phyloP scores from a whole-genome alignment of 139 green algal genomes.

The Coccomyxa sp. region DNA sequence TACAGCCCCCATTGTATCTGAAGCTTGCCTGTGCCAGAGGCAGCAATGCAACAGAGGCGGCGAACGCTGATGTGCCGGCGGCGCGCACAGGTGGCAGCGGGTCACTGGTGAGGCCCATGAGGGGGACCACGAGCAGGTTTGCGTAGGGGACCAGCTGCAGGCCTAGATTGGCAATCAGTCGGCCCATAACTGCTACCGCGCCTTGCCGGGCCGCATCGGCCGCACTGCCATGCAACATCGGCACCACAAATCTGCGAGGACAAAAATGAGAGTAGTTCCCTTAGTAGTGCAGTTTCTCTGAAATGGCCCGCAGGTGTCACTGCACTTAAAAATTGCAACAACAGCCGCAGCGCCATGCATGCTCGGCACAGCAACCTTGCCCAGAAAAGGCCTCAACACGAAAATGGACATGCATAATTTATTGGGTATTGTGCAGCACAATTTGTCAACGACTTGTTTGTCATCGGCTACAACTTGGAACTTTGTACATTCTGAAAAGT shows the following conservation, averaged over 20 bases:
- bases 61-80: conserved; percentile 71
- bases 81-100: conserved; percentile 43
- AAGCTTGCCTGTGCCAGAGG: conserved; percentile 64
- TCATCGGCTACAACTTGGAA: too few species aligned
- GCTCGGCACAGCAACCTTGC: too few species aligned
- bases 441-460: too few species aligned
- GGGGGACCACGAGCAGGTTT: conserved; percentile 80
- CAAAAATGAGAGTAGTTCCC: too few species aligned
- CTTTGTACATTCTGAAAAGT: too few species aligned
- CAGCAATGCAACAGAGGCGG: conserved; percentile 75
- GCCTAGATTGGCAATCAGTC: conserved; percentile 16
- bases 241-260: conserved; percentile 10
- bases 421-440: too few species aligned
- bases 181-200: conserved; percentile 17
- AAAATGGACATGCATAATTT: too few species aligned
- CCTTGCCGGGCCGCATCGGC: conserved; percentile 24
- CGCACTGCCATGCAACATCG: conserved; percentile 25
- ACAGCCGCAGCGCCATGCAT: too few species aligned
- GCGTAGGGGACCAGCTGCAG: conserved; percentile 55
- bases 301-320: background rate
- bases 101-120: conserved; percentile 88
- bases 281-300: conserved; percentile 4
- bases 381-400: too few species aligned
- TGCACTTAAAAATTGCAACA: too few species aligned
- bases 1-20: too few species aligned